Conservation (phyloP, 1,284 basidiomycete species). For the Ceraceosorus guamensis region DNA sequence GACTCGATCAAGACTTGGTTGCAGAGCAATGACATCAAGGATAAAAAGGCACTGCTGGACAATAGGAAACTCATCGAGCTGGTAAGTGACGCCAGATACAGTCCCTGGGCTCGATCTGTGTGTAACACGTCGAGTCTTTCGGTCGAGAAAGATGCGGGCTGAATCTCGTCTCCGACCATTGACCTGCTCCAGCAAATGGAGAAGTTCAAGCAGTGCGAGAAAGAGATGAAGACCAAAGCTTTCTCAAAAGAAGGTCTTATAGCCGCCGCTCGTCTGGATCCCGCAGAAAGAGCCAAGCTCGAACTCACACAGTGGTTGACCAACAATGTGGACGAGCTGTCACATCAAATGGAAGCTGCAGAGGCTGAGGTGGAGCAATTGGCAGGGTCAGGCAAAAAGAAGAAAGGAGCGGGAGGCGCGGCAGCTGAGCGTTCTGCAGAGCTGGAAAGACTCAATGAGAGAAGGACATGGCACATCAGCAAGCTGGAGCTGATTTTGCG, state of each 20-base stretch:
- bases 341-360: conserved; percentile 83
- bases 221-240: conserved; percentile 99
- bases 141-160: background rate
- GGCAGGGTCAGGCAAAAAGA: conserved; percentile 68
- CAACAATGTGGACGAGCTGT: conserved; percentile 71
- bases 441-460: conserved; percentile 83
- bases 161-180: background rate
- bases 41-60: conserved; percentile 87
- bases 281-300: conserved; percentile 90
- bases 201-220: conserved; percentile 98
- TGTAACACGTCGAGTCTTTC: background rate
- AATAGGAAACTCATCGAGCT: conserved; percentile 95
- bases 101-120: background rate
- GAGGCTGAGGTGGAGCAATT: conserved; percentile 95
- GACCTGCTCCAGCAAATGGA: conserved; percentile 84
- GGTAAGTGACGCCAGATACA: conserved; percentile 55
- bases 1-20: conserved; percentile 99
- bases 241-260: conserved; percentile 98
- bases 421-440: conserved; percentile 67
- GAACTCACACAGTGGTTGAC: conserved; percentile 62
- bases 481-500: conserved; percentile 88
- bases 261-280: conserved; percentile 87
- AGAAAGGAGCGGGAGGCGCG: conserved; percentile 57
- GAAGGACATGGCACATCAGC: conserved; percentile 89
- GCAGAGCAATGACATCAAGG: conserved; percentile 96